phyloP scores from a whole-genome alignment of 495 filamentous ascomycete genomes.

The Friedmanniomyces simplex region DNA sequence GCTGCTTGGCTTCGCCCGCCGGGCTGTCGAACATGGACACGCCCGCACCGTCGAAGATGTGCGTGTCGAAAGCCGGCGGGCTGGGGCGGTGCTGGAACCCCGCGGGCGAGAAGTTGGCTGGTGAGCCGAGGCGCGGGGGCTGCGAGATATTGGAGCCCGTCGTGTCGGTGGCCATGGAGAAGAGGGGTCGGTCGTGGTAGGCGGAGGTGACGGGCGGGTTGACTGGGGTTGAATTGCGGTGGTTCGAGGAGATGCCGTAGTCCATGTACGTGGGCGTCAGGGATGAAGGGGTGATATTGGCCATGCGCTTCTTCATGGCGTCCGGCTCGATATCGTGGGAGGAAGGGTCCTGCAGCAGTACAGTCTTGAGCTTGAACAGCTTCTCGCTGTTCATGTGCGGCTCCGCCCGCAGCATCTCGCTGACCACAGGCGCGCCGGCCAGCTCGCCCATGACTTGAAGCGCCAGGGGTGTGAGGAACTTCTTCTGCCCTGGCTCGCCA shows the following conservation, averaged over 20 bases:
- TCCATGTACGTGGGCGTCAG: slow-evolving; percentile 3
- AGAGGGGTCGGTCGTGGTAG: slow-evolving; percentile 1
- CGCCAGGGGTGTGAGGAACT: slow-evolving; percentile 17
- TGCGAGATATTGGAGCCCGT: not conserved
- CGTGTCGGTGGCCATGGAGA: slow-evolving; percentile 1
- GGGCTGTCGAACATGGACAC: slow-evolving; percentile 19
- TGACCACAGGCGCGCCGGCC: slow-evolving; percentile 18
- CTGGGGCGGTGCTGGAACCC: not conserved
- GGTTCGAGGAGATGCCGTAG: slow-evolving; percentile 1
- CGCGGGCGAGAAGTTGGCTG: slow-evolving; percentile 1
- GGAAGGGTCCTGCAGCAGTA: slow-evolving; percentile 10
- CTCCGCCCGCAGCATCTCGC: slow-evolving; percentile 13
- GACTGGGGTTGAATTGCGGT: not conserved
- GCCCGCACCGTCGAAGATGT: slow-evolving; percentile 12
- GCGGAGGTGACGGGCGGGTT: not conserved
- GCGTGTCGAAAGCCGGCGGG: slow-evolving; percentile 11
- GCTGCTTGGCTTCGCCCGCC: slow-evolving; percentile 3
- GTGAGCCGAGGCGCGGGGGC: slow-evolving; percentile 10
- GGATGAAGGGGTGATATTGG: slow-evolving; percentile 1
- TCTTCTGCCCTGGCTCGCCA: not conserved
- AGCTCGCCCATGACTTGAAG: slow-evolving; percentile 18
- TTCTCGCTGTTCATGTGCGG: slow-evolving; percentile 24
- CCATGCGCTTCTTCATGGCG: slow-evolving; percentile 10
- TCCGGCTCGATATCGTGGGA: slow-evolving; percentile 11
- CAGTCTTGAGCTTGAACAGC: slow-evolving; percentile 16